phyloP scores from a whole-genome alignment of 441 rosid genomes.

The Breynia disticha region DNA sequence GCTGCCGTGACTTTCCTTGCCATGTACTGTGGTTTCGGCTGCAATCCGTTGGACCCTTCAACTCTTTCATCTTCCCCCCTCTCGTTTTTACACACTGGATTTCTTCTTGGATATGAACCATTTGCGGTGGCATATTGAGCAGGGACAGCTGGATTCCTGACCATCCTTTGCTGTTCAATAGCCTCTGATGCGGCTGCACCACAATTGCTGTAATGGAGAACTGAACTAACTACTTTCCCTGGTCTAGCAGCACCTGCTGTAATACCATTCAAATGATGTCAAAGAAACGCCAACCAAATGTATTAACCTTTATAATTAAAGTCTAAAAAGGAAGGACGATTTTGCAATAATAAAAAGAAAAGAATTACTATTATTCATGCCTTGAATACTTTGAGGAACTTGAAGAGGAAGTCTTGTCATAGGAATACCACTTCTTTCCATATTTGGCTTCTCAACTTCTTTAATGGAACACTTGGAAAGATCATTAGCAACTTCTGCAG shows the following conservation, averaged over 20 bases:
- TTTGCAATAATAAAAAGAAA: not conserved
- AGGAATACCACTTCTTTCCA: conserved; percentile 59
- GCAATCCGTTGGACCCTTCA: conserved; percentile 56
- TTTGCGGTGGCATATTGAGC: conserved; percentile 43
- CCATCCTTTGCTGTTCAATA: conserved; percentile 70
- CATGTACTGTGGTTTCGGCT: conserved; percentile 74
- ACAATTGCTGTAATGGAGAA: conserved; percentile 69
- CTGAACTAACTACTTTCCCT: conserved; percentile 79
- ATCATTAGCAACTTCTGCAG: conserved; percentile 56
- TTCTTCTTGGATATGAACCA: conserved; percentile 58
- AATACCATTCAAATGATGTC: conserved; percentile 9
- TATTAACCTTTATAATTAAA: too few species aligned
- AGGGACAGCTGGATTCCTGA: conserved; percentile 47
- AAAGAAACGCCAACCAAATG: not conserved
- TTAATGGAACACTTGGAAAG: conserved; percentile 75
- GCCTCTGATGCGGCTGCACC: conserved; percentile 55
- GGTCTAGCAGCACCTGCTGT: conserved; percentile 73
- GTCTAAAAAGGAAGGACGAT: too few species aligned
- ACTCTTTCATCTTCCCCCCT: conserved; percentile 59
- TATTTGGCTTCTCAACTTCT: conserved; percentile 52
- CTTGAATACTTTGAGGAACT: conserved; percentile 68
- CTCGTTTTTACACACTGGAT: conserved; percentile 51
- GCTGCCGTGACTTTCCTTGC: conserved; percentile 81
- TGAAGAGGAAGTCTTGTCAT: conserved; percentile 76
- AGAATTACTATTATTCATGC: conserved; percentile 17